Evolutionary conservation across 2,329 filamentous ascomycete genomes (phyloP).

Genomic region (Trichoderma sp.): DNA sequence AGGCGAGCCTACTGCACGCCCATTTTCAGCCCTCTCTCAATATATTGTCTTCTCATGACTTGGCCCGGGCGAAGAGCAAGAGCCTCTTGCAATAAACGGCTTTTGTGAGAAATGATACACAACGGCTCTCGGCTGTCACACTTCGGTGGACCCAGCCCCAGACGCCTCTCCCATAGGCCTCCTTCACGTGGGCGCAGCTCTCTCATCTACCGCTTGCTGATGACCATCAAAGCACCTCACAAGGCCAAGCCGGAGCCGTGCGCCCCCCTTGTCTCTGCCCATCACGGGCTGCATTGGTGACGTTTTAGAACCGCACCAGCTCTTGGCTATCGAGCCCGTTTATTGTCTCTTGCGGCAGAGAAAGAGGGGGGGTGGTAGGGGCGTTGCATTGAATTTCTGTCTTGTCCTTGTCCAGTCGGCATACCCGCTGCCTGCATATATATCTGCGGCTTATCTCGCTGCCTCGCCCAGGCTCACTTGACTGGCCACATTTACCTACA

Average conservation of each 20-base stretch:
- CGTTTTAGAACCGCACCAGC: conserved; percentile 2
- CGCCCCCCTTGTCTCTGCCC: neutral
- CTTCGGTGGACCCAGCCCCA: neutral
- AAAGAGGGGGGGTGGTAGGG: neutral
- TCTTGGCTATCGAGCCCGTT: neutral
- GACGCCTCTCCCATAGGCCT: conserved; percentile 21
- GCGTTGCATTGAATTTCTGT: neutral
- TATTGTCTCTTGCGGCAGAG: neutral
- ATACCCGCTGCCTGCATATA: conserved; percentile 16
- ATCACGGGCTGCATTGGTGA: conserved; percentile 20
- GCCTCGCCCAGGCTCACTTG: conserved; percentile 12
- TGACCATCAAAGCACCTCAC: conserved; percentile 30
- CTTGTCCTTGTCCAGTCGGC: conserved; percentile 6
- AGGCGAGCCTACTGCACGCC: neutral
- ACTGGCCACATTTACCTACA: neutral
- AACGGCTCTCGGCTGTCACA: conserved; percentile 3
- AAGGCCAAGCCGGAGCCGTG: conserved; percentile 26
- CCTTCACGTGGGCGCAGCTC: conserved; percentile 30
- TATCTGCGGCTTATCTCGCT: conserved; percentile 18
- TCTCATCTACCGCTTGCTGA: conserved; percentile 24
- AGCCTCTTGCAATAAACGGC: neutral
- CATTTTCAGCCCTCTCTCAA: neutral
- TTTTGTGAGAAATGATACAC: conserved; percentile 6
- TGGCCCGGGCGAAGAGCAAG: neutral
- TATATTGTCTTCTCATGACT: conserved; percentile 1